Evolutionary conservation across 1,139 yeast genomes (phyloP).

Genomic region (Pneumocystis jirovecii): DNA sequence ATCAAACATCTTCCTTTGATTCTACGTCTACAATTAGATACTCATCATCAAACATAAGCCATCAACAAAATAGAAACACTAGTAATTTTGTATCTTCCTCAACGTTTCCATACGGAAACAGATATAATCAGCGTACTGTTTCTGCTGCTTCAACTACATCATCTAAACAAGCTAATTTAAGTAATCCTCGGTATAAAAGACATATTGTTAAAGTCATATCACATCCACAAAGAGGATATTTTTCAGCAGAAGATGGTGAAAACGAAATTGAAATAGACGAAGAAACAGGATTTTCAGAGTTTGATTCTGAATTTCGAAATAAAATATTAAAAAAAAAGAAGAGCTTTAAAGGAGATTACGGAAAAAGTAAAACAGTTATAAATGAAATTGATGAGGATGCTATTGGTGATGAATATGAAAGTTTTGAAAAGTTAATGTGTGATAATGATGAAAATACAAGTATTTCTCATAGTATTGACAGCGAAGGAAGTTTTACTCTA

Average conservation of each 20-base stretch:
- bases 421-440: background rate
- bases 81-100: background rate
- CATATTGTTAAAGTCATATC: background rate
- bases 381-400: slow-evolving; percentile 4
- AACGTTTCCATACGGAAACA: background rate
- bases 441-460: slow-evolving; percentile 4
- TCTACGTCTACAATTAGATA: background rate
- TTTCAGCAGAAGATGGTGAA: slow-evolving; percentile 11
- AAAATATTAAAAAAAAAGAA: slow-evolving; percentile 3
- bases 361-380: slow-evolving; percentile 2
- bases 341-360: slow-evolving; percentile 3
- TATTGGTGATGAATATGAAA: slow-evolving; percentile 1
- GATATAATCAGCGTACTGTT: background rate
- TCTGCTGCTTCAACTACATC: background rate
- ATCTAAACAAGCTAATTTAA: background rate
- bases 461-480: slow-evolving; percentile 3
- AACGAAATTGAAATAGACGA: slow-evolving; percentile 10
- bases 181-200: background rate
- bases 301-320: background rate
- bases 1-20: background rate
- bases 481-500: slow-evolving; percentile 5
- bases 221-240: slow-evolving; percentile 1
- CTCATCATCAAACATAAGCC: background rate
- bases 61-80: background rate
- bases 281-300: slow-evolving; percentile 4